Percentiles rank a stretch among this genome's conserved stretches.
Evolutionary conservation across 192 early-diverging fungal species (phyloP).

Genomic region (Mycoemilia scoparia): DNA sequence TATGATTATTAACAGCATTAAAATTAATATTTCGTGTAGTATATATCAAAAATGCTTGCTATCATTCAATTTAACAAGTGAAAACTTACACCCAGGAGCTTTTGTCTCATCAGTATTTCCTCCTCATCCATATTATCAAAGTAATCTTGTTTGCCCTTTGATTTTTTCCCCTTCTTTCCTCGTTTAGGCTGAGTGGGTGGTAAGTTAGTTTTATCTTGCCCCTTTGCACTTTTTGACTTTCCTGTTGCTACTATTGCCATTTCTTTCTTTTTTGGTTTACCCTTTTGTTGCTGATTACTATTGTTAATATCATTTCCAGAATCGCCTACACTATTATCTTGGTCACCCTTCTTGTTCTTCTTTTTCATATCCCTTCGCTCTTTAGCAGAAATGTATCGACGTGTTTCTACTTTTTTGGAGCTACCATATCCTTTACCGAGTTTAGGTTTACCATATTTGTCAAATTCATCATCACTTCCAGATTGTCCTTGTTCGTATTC

Average conservation of each 20-base stretch:
- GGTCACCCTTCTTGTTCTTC: conserved; percentile 11
- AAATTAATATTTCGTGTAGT: no score
- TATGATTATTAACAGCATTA: conserved; percentile 17
- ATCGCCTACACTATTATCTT: neutral
- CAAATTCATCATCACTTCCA: conserved; percentile 6
- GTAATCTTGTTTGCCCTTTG: conserved; percentile 89
- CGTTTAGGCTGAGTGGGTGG: conserved; percentile 33
- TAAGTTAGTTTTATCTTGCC: conserved; percentile 7
- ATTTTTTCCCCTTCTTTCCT: conserved; percentile 73
- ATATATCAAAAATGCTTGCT: no score
- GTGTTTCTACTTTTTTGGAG: no score
- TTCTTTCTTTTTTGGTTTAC: conserved; percentile 18
- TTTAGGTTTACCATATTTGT: neutral
- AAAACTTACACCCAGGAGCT: conserved; percentile 55
- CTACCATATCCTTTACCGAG: conserved; percentile 1
- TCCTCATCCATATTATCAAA: conserved; percentile 86
- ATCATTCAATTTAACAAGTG: no score
- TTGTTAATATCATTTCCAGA: neutral
- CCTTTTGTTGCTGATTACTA: neutral
- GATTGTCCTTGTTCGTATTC: conserved; percentile 21
- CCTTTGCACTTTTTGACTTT: conserved; percentile 15
- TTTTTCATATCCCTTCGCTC: conserved; percentile 70
- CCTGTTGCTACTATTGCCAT: conserved; percentile 7
- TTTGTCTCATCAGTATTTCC: conserved; percentile 64
- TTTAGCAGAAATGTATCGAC: conserved; percentile 56